These are phyloP conservation scores for Curvularia sp. DNA, from an alignment of 2,329 filamentous ascomycete species.

Conservation along the genomic window DNA sequence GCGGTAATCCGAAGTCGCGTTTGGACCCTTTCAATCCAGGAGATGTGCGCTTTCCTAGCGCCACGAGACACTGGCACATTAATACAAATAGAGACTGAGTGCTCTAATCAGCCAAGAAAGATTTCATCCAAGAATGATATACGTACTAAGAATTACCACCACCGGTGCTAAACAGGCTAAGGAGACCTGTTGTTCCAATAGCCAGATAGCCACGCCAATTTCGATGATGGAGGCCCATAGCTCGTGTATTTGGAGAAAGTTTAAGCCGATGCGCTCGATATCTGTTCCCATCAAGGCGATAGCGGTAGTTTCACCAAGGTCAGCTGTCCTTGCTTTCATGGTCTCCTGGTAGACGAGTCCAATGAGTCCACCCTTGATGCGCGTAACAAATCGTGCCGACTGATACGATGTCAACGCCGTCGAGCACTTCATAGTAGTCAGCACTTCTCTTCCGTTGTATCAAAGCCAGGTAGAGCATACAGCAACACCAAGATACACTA, in stretches of 20 bases:
- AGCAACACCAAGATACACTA: constrained; percentile 3
- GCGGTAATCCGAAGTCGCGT: not conserved
- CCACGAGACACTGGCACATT: not conserved
- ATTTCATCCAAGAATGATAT: not conserved
- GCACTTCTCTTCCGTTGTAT: not conserved
- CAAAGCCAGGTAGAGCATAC: not conserved
- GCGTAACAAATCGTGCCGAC: not conserved
- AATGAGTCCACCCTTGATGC: constrained; percentile 3
- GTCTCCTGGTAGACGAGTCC: not conserved
- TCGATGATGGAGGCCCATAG: not conserved
- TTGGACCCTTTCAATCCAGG: not conserved
- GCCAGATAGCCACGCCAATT: not conserved
- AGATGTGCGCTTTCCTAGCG: not conserved
- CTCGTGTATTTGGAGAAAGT: not conserved
- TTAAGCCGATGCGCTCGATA: not conserved
- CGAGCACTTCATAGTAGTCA: not conserved
- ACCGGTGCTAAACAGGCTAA: constrained; percentile 3
- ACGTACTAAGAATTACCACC: not conserved
- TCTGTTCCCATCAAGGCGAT: not conserved
- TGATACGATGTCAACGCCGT: constrained; percentile 5
- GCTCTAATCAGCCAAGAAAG: not conserved
- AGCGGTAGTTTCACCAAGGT: not conserved
- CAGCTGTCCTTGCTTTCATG: not conserved
- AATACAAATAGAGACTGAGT: not conserved
- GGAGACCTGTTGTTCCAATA: not conserved